phyloP scores from a whole-genome alignment of 768 basidiomycete genomes.

The Nidularia sp. region DNA sequence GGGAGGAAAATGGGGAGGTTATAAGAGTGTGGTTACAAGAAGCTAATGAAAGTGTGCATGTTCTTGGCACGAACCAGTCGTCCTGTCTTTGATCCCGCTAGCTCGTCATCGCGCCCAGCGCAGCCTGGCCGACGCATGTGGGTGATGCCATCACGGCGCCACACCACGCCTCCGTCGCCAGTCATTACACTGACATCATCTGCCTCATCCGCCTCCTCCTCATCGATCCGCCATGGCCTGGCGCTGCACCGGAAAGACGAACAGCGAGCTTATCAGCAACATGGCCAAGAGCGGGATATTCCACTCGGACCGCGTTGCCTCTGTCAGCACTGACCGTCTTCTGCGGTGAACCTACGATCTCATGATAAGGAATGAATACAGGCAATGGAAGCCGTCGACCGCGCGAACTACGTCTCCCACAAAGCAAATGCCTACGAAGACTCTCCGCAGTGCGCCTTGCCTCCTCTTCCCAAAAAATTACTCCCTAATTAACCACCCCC shows the following conservation, averaged over 20 bases:
- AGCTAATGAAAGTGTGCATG: no score
- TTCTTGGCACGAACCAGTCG: no score
- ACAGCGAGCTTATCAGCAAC: constrained; percentile 71
- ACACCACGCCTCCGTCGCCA: not conserved
- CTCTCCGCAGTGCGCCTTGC: constrained; percentile 55
- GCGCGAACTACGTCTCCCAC: constrained; percentile 61
- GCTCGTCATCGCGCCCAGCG: not conserved
- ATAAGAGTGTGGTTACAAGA: no score
- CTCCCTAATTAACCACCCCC: not conserved
- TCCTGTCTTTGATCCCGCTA: no score
- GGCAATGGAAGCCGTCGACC: constrained; percentile 71
- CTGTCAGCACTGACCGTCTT: no score
- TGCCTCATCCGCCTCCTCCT: not conserved
- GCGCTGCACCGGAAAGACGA: constrained; percentile 68
- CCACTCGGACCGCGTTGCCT: constrained; percentile 41
- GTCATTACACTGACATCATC: not conserved
- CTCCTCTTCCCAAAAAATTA: not conserved
- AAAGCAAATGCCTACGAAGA: constrained; percentile 65
- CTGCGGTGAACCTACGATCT: no score
- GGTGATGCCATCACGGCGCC: not conserved
- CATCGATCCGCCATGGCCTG: constrained; percentile 62
- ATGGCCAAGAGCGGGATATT: constrained; percentile 53
- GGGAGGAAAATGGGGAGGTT: no score
- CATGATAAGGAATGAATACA: constrained; percentile 13
- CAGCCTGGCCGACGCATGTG: no score